Evolutionary conservation across 306 rosid species (phyloP), one percentile per base, ranked within the genome.

Genomic region (Medicago lupulina): DNA sequence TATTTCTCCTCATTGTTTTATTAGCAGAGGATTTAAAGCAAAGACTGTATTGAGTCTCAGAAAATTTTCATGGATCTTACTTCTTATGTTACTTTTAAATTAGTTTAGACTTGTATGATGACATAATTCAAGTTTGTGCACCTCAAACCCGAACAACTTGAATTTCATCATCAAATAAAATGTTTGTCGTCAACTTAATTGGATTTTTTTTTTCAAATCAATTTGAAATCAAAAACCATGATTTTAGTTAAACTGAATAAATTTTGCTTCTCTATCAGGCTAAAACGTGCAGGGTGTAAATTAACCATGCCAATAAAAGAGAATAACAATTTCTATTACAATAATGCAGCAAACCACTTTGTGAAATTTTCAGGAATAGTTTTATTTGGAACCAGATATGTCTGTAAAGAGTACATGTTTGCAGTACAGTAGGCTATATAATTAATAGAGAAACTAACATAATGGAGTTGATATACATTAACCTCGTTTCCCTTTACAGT

Each of bases 1-100:
- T 17, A 64, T 59, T 51, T 55, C 25, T 31, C 19, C 54, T 38
- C 21, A 9, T 6, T 1, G 14, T 54, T 18, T 54, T 54, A 54
- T 18, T 54, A 54, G 28, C 12, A 54, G 60, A 18, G 25, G 17
- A 17, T 13, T 17, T 53, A 18, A 18, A 54, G 6, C 28, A 54
- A 54, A 8, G 4, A 54, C 7, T 54, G 25, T 9, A 54, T 54
- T 18, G 59, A 16, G 28, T 19, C 25, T 18, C 2, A 67, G 67
- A 67, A 40, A 16, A 66, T 10, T 18, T 59, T 31, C 0, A n/a
- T 40, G 55, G 39, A 66, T 21, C 25, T 18, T 25, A 25, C 31
- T 81, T 51, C 70, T 19, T 7, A 75, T 19, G 71, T 74, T 71
- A 53, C 23, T 21, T 21, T 28, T 28, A 28, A 28, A 28, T 28